Conservation (phyloP, 345 rosid genomes). For the Jatropha curcas region DNA sequence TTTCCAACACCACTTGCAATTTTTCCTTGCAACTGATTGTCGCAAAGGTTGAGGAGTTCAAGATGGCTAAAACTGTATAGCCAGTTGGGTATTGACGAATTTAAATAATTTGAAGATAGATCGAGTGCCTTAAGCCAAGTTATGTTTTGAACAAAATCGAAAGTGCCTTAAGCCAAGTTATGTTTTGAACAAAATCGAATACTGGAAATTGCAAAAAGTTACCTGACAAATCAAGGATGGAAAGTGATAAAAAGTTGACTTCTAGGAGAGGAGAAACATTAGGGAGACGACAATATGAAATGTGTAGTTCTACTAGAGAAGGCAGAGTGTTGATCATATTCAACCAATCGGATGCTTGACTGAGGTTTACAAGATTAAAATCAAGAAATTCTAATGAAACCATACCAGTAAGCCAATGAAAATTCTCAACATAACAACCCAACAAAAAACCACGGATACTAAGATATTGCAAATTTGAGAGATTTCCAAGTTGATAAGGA, state of each 20-base stretch:
- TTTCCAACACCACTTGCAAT: slow-evolving; percentile 14
- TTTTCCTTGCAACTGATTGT: slow-evolving; percentile 15
- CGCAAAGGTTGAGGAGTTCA: slow-evolving; percentile 5
- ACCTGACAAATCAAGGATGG: slow-evolving; percentile 16
- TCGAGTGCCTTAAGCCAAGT: slow-evolving; percentile 9
- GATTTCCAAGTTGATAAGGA: slow-evolving; percentile 31
- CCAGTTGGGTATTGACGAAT: neutral
- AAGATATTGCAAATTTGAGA: slow-evolving; percentile 21
- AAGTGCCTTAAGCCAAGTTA: slow-evolving; percentile 8
- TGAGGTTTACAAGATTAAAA: slow-evolving; percentile 2
- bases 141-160: slow-evolving; percentile 1
- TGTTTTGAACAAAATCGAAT: neutral
- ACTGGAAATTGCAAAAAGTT: too few relatives aligned
- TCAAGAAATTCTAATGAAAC: slow-evolving; percentile 21
- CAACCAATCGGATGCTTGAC: slow-evolving; percentile 7
- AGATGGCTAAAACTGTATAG: slow-evolving; percentile 7
- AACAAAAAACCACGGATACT: neutral
- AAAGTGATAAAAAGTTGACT: slow-evolving; percentile 25
- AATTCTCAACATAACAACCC: neutral
- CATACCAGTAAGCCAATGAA: slow-evolving; percentile 30
- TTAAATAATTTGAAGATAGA: neutral
- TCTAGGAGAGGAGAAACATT: neutral
- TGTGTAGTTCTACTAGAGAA: slow-evolving; percentile 8
- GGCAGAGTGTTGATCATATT: slow-evolving; percentile 11
- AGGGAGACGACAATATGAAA: slow-evolving; percentile 15